These are phyloP conservation scores for Teratosphaeriaceae sp. DNA, from an alignment of 2,329 filamentous ascomycete species.

Conservation along the genomic window DNA sequence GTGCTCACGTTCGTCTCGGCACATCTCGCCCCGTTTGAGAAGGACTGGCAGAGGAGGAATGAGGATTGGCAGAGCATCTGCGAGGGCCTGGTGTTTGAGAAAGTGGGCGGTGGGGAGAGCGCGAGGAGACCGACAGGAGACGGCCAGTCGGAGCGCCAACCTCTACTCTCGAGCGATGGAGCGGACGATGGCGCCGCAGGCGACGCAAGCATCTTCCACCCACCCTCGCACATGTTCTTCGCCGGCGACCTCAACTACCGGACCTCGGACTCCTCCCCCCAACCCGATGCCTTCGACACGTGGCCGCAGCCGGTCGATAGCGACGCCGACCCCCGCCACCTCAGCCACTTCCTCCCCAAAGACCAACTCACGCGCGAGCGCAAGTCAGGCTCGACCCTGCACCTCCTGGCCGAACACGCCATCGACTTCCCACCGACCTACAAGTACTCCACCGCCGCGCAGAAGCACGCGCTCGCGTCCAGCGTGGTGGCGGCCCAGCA, in stretches of 20 bases:
- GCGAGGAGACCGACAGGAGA: conserved; percentile 1
- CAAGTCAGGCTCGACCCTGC: conserved; percentile 61
- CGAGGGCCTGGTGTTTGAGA: conserved; percentile 65
- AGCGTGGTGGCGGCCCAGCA: conserved; percentile 8
- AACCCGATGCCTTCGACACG: conserved; percentile 45
- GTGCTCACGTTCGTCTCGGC: conserved; percentile 80
- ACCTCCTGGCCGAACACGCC: conserved; percentile 67
- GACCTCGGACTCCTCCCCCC: conserved; percentile 61
- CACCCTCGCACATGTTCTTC: conserved; percentile 72
- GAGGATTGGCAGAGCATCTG: conserved; percentile 84
- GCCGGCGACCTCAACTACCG: conserved; percentile 95
- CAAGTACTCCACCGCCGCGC: conserved; percentile 60
- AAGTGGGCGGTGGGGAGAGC: conserved; percentile 2
- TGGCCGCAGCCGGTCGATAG: conserved; percentile 58
- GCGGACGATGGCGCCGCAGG: conserved; percentile 12
- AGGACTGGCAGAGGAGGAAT: conserved; percentile 67
- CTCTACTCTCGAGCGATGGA: conserved; percentile 26
- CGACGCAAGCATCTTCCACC: conserved; percentile 54
- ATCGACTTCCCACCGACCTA: conserved; percentile 88
- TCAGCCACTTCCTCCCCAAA: conserved; percentile 56
- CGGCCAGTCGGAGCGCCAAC: conserved; percentile 26
- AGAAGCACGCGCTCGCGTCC: conserved; percentile 18
- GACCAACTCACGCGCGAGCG: conserved; percentile 79
- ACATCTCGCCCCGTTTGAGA: conserved; percentile 85
- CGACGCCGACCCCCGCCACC: conserved; percentile 52